Base-by-base conservation (phyloP, 2,329 filamentous ascomycete genomes). In the Clarireedia monteithiana region DNA sequence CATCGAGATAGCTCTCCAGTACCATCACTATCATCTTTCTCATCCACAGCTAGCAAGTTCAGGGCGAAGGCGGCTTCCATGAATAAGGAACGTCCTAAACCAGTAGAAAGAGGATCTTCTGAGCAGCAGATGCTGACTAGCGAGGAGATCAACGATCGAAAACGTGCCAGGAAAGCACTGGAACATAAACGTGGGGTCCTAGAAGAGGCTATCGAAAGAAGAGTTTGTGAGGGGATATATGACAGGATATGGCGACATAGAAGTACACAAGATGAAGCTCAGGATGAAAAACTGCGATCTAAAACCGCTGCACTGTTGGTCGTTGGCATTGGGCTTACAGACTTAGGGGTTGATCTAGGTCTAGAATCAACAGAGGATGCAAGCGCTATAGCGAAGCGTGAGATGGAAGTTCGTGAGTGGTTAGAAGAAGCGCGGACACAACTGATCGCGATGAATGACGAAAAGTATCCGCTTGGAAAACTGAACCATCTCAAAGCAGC, bases 241-340 rank as follows among this genome's bases (percentile, higher is more conserved):
- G 80, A 85, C 57, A 85, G 88, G 62, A 89, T 99, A 68, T 99
- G 92, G 80, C 84, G 91, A 48, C 94, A 99, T 70, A 83, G 87
- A 58, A 94, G 81, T 68, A 95, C 92, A 0, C 85, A 97, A 66
- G 94, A 99, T 68, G 92, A 96, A 71, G 91, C 94, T 12, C 83
- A 92, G 66, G 94, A 99, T 68, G 91, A 95, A 66, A 96, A 95
- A 69, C 77, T 99, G 50, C 83, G 94, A 30, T 99, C 94, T 9
- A 94, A 95, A 66, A 96, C 91, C 1, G 92, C 92, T 20, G 91
- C 94, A 1, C 74, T 99, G 46, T 82, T 87, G 2, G 76, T 99
- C n/a, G 89, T 99, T 17, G 92, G 91, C 1, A 96, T 99, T 66
- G 89, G 90, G 2, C 75, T 94, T 52, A 84, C 83, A 59, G 94